Conservation (phyloP, 2,329 filamentous ascomycete genomes). For the Laburnicola sp. region DNA sequence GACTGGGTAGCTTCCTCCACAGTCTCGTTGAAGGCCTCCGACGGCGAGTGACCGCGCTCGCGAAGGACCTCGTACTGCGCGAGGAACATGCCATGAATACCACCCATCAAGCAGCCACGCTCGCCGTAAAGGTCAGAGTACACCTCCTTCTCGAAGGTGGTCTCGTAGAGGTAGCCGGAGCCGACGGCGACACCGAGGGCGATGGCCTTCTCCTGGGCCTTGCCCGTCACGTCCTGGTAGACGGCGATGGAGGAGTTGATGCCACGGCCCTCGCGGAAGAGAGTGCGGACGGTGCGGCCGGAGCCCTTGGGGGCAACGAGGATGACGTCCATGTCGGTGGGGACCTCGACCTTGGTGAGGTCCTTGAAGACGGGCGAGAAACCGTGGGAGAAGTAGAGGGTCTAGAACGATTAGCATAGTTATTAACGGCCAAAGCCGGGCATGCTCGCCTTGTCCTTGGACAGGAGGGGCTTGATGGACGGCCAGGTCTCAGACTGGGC, state of each 20-base stretch:
- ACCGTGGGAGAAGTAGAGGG: constrained; percentile 99
- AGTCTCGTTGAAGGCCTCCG: constrained; percentile 99
- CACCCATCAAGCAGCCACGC: constrained; percentile 99
- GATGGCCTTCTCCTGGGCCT: constrained; percentile 96
- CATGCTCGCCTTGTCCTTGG: constrained; percentile 85
- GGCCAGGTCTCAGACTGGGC: constrained; percentile 99
- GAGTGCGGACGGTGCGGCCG: constrained; percentile 94
- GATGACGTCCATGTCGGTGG: constrained; percentile 96
- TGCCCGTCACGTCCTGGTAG: constrained; percentile 96
- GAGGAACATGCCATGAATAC: constrained; percentile 99
- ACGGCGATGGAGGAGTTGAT: constrained; percentile 99
- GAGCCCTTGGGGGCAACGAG: constrained; percentile 99
- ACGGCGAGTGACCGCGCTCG: constrained; percentile 95
- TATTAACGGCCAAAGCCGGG: constrained; percentile 25
- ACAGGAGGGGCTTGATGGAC: constrained; percentile 94
- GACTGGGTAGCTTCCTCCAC: constrained; percentile 99
- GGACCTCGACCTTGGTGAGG: constrained; percentile 97
- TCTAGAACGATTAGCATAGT: constrained; percentile 58
- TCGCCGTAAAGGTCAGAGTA: constrained; percentile 99
- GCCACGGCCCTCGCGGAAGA: constrained; percentile 98
- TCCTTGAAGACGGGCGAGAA: constrained; percentile 99
- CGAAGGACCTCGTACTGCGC: constrained; percentile 99
- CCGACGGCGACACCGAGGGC: constrained; percentile 96
- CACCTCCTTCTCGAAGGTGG: constrained; percentile 99
- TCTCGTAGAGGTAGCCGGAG: constrained; percentile 99